Conservation (phyloP, 2,329 filamentous ascomycete species). For the Paecilomyces variotii region DNA sequence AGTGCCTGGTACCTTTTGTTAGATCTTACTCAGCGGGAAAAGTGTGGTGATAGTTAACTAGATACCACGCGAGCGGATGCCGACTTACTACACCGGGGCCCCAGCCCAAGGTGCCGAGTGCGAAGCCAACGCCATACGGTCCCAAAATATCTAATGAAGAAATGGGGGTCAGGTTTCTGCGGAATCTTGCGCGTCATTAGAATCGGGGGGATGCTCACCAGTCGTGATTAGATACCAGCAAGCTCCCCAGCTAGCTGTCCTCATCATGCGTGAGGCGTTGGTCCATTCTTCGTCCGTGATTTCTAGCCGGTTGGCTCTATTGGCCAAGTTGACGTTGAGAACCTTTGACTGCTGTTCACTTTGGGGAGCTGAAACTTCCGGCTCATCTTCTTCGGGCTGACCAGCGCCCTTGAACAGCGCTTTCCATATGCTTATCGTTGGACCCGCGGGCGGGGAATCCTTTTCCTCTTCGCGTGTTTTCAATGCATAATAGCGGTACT, state of each 20-base stretch:
- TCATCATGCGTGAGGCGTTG: conserved; percentile 38
- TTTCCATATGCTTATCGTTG: conserved; percentile 3
- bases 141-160: conserved; percentile 34
- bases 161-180: too few species aligned
- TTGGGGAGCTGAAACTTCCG: neutral
- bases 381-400: neutral
- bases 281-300: conserved; percentile 40
- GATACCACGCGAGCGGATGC: neutral
- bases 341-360: neutral
- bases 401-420: neutral
- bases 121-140: conserved; percentile 29
- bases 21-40: neutral
- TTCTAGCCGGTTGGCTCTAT: conserved; percentile 1
- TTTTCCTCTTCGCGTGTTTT: conserved; percentile 26
- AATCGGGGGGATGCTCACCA: too few species aligned
- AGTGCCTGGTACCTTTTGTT: conserved; percentile 17
- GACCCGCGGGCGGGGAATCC: neutral
- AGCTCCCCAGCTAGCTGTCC: conserved; percentile 41
- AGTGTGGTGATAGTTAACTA: neutral
- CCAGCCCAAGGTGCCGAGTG: conserved; percentile 31
- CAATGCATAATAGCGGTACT: conserved; percentile 27
- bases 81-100: conserved; percentile 31
- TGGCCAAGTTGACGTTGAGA: neutral
- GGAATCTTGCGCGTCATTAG: too few species aligned
- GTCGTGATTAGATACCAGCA: conserved; percentile 45